Base-by-base conservation (phyloP, 2,329 filamentous ascomycete genomes). In the Aspergillus pseudoglaucus region DNA sequence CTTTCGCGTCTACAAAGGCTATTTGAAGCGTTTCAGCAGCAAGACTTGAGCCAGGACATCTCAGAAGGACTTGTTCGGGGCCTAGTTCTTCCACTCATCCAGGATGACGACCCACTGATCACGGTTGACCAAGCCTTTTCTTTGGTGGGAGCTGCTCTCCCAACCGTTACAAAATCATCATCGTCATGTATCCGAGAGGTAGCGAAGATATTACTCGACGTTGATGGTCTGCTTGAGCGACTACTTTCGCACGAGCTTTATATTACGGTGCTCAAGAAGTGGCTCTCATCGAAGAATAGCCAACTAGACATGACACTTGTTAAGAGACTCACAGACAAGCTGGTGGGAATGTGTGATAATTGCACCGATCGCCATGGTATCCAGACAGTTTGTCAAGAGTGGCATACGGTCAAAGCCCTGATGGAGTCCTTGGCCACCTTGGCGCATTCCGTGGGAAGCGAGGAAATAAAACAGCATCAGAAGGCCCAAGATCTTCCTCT, bases 361-460 rank as follows among this genome's bases (percentile, higher is more conserved):
- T 54, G 53, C 15, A 46, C 48, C 2, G 43, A 45, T 9, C 27
- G 45, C 2, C 53, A 54, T 17, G 51, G 48, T n/a, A 51, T 38
- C 3, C 6, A 17, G 2, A 9, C 12, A 18, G 45, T 20, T 5
- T 43, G 17, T 1, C 22, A 47, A 12, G 33, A 25, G 9, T 54
- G 51, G 48, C 4, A 25, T 6, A 48, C 37, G 10, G 46, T 44
- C 3, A 39, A 40, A 10, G 18, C 33, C 15, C 41, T 53, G 18
- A 46, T 46, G 10, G 17, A 27, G 15, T 48, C 45, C 1, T 25
- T 8, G 8, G 8, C 23, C 4, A 9, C 7, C 10, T 9, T 25
- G 23, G 23, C 23, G 9, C 7, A 25, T 25, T 25, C 7, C 8
- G 8, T 25, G 2, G 23, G 10, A 25, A 9, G 8, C 7, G 23